These are phyloP conservation scores for Entomortierella parvispora DNA, from an alignment of 192 early-diverging fungal species.

Conservation along the genomic window DNA sequence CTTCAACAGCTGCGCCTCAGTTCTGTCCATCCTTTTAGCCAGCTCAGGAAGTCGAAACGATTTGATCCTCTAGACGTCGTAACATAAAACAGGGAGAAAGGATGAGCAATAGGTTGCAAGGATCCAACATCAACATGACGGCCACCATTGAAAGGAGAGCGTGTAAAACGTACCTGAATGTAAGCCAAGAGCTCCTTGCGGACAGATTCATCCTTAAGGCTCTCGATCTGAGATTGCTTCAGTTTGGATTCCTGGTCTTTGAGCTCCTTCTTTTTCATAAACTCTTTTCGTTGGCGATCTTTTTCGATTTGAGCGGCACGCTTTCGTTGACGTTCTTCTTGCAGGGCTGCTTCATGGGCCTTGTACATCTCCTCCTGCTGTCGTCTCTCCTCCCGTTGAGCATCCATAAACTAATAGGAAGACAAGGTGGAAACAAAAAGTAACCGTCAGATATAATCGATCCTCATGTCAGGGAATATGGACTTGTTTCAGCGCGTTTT, in stretches of 20 bases:
- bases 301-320: slow-evolving; percentile 39
- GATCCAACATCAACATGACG: not conserved
- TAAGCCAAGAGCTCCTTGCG: slow-evolving; percentile 37
- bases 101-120: not conserved
- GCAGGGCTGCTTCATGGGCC: slow-evolving; percentile 22
- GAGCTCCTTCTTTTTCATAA: slow-evolving; percentile 26
- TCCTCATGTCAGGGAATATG: not conserved
- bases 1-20: slow-evolving; percentile 33
- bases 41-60: slow-evolving; percentile 23
- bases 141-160: not conserved
- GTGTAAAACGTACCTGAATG: slow-evolving; percentile 27
- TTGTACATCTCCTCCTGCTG: slow-evolving; percentile 50
- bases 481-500: not conserved
- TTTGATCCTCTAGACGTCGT: slow-evolving; percentile 14
- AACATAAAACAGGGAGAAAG: not conserved
- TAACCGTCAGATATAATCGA: not conserved
- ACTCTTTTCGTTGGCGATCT: slow-evolving; percentile 41
- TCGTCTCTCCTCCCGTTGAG: slow-evolving; percentile 45
- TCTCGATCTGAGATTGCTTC: slow-evolving; percentile 23
- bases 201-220: slow-evolving; percentile 13
- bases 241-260: slow-evolving; percentile 19
- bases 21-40: slow-evolving; percentile 21
- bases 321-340: slow-evolving; percentile 36
- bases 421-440: not conserved
- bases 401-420: slow-evolving; percentile 28